phyloP scores from a whole-genome alignment of 176 grass and related monocot genomes.

The Oryza punctata region DNA sequence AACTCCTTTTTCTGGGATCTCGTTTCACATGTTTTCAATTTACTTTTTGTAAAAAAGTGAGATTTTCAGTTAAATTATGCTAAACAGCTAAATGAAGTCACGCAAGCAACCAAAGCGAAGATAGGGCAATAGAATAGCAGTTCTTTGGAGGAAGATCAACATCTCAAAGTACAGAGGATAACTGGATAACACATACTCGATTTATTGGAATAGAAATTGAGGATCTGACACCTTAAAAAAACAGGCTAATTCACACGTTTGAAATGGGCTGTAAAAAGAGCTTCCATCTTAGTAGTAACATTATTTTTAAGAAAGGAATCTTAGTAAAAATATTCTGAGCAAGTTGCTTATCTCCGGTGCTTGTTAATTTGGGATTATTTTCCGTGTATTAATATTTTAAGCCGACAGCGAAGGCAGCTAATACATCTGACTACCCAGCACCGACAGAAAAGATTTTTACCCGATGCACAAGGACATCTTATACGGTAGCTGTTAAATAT shows the following conservation, averaged over 20 bases:
- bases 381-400: no score
- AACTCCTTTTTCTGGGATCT: neutral
- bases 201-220: neutral
- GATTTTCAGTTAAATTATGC: neutral
- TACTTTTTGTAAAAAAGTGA: neutral
- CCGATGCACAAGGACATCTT: neutral
- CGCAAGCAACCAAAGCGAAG: neutral
- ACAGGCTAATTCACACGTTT: neutral
- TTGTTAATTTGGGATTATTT: no score
- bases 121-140: no score
- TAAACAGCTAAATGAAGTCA: neutral
- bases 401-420: no score
- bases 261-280: neutral
- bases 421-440: neutral
- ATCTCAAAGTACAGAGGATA: no score
- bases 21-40: neutral
- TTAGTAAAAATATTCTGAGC: no score
- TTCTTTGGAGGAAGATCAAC: neutral
- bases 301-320: no score
- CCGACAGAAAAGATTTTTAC: neutral
- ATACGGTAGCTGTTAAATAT: constrained; percentile 1
- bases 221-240: neutral
- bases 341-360: no score
- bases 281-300: neutral
- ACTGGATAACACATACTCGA: neutral